These are phyloP conservation scores for Fonsecaea nubica DNA, from an alignment of 2,329 filamentous ascomycete genomes.

Conservation along the genomic window DNA sequence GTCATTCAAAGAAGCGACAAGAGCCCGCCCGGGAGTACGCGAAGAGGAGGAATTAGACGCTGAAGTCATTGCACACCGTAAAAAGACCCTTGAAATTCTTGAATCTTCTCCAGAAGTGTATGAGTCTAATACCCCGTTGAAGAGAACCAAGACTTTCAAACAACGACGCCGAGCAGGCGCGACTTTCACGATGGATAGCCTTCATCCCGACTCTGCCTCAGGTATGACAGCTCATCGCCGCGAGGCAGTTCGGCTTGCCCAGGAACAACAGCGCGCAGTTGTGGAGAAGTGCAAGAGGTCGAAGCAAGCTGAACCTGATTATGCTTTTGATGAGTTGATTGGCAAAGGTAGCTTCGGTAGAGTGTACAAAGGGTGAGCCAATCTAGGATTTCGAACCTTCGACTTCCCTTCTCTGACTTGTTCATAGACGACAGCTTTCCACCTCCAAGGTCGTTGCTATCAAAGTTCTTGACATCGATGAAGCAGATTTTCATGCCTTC, in stretches of 20 bases:
- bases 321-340: conserved; percentile 59
- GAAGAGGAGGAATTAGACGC: conserved; percentile 10
- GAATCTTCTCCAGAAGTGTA: conserved; percentile 22
- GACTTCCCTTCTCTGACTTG: conserved; percentile 4
- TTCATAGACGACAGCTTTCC: conserved; percentile 45
- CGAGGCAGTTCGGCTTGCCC: conserved; percentile 56
- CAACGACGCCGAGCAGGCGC: conserved; percentile 48
- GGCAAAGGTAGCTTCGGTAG: conserved; percentile 60
- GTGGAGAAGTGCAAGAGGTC: conserved; percentile 55
- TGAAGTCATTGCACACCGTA: conserved; percentile 22
- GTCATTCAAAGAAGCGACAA: conserved; percentile 1
- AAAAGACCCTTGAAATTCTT: conserved; percentile 25
- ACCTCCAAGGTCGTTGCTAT: conserved; percentile 56
- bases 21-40: neutral
- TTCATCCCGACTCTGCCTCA: conserved; percentile 36
- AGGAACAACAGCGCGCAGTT: conserved; percentile 54
- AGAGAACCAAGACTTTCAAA: conserved; percentile 13
- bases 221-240: conserved; percentile 57
- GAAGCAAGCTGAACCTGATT: conserved; percentile 53
- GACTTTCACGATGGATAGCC: conserved; percentile 33
- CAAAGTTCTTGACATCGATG: conserved; percentile 59
- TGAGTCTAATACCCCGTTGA: conserved; percentile 15
- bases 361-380: conserved; percentile 56
- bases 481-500: conserved; percentile 55
- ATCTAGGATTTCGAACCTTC: neutral